phyloP scores from a whole-genome alignment of 2,329 filamentous ascomycete species.

The Penicillium sp. region DNA sequence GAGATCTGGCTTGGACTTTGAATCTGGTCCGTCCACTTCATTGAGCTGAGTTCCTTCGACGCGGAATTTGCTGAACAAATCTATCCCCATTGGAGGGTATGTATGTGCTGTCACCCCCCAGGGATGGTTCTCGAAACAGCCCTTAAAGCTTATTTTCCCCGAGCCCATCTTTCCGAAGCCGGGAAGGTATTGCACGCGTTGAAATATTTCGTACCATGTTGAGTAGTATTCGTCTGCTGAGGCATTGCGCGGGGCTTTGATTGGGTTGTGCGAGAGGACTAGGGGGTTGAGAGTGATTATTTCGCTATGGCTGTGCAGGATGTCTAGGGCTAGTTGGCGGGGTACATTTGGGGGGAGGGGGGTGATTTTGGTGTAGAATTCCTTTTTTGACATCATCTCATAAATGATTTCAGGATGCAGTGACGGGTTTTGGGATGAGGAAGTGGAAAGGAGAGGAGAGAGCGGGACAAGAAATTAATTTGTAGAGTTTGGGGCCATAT shows the following conservation, averaged over 20 bases:
- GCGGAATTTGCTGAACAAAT: slow-evolving; percentile 76
- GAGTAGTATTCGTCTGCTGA: slow-evolving; percentile 69
- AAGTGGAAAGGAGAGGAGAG: not conserved
- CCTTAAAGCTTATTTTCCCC: slow-evolving; percentile 74
- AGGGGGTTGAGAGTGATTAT: slow-evolving; percentile 91
- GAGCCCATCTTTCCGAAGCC: slow-evolving; percentile 56
- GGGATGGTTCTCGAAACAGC: slow-evolving; percentile 73
- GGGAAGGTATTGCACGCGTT: slow-evolving; percentile 74
- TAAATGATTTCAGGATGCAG: not conserved
- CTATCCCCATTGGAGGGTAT: slow-evolving; percentile 77
- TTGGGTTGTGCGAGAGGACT: slow-evolving; percentile 69
- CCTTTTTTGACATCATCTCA: slow-evolving; percentile 21
- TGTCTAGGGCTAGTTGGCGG: slow-evolving; percentile 69
- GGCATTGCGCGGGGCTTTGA: slow-evolving; percentile 66
- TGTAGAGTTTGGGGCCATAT: not conserved
- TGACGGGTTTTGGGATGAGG: not conserved
- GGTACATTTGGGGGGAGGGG: slow-evolving; percentile 69
- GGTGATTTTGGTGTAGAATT: slow-evolving; percentile 65
- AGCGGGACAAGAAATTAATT: not conserved
- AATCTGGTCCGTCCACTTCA: slow-evolving; percentile 49
- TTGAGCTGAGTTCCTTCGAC: slow-evolving; percentile 58
- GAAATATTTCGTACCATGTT: slow-evolving; percentile 76
- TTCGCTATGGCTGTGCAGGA: slow-evolving; percentile 73
- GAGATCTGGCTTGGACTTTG: slow-evolving; percentile 58
- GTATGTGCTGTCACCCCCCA: slow-evolving; percentile 77